A percentile compares a stretch with the other conserved stretches of the same genome.
Conservation (phyloP, 441 rosid genomes). For the Erodium moschatum region DNA sequence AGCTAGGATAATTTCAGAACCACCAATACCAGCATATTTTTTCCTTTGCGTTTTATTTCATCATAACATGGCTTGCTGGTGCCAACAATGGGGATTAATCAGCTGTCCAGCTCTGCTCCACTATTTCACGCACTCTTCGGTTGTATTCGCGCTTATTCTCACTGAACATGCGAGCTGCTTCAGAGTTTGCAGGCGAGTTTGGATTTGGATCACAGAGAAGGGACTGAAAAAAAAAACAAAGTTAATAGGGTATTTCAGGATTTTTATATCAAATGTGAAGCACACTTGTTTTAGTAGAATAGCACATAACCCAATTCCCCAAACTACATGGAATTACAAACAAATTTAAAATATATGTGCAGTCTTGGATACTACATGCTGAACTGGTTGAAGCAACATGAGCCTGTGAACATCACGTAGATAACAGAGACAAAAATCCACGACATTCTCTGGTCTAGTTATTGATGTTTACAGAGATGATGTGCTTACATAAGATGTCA, state of each 20-base stretch:
- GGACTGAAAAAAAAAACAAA: constrained; percentile 21
- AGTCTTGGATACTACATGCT: no score
- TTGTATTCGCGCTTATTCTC: constrained; percentile 44
- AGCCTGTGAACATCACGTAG: background rate
- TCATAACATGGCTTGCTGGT: constrained; percentile 13
- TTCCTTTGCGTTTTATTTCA: background rate
- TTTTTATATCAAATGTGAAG: no score
- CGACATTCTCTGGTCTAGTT: background rate
- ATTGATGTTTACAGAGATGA: background rate
- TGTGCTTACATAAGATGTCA: background rate
- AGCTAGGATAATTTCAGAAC: background rate
- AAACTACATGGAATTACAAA: background rate
- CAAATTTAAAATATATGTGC: background rate
- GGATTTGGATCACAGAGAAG: constrained; percentile 45
- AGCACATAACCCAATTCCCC: background rate
- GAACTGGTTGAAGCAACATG: background rate
- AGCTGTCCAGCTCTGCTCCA: constrained; percentile 52
- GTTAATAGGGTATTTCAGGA: no score
- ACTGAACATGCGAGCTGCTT: constrained; percentile 43
- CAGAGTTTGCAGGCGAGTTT: constrained; percentile 45
- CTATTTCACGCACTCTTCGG: constrained; percentile 39
- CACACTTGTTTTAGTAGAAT: no score
- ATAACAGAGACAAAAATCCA: no score
- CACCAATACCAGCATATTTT: background rate
- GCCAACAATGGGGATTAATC: constrained; percentile 22